Percentiles rank a stretch among this genome's conserved stretches.
These are phyloP conservation scores for Bacterosira constricta DNA, from an alignment of 108 stramenopile species.

Conservation along the genomic window DNA sequence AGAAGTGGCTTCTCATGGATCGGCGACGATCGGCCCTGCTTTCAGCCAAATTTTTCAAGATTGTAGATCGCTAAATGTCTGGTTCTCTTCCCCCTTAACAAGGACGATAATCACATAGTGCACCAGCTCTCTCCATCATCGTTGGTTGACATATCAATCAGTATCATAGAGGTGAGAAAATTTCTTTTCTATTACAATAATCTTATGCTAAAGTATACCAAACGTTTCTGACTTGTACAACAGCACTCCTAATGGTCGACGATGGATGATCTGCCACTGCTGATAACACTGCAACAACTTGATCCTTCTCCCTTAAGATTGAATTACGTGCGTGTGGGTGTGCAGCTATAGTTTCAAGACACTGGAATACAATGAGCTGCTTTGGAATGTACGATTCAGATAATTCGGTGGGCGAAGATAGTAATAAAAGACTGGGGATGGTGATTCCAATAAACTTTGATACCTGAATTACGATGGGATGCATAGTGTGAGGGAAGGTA, in stretches of 20 bases:
- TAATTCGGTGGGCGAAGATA: background rate
- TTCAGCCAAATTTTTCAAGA: too few relatives aligned
- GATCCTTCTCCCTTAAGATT: constrained; percentile 42
- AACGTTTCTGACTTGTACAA: constrained; percentile 45
- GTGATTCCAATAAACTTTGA: constrained; percentile 39
- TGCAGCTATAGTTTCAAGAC: constrained; percentile 37
- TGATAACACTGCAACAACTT: constrained; percentile 33
- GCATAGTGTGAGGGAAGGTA: constrained; percentile 1
- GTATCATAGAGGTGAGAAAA: background rate
- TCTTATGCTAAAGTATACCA: constrained; percentile 31
- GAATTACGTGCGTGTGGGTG: constrained; percentile 21
- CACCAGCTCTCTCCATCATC: too few relatives aligned
- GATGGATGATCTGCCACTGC: constrained; percentile 42
- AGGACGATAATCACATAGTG: too few relatives aligned
- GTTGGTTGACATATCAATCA: too few relatives aligned
- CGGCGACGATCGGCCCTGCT: too few relatives aligned
- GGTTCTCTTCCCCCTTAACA: too few relatives aligned
- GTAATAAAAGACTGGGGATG: constrained; percentile 42
- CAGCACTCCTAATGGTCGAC: constrained; percentile 30
- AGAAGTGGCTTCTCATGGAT: too few relatives aligned
- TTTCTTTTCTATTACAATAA: background rate
- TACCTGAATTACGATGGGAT: constrained; percentile 16
- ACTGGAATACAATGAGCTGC: constrained; percentile 37
- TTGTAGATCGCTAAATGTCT: too few relatives aligned
- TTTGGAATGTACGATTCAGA: constrained; percentile 31